Percentiles rank a stretch among this genome's conserved stretches.
Evolutionary conservation across 2,329 filamentous ascomycete species (phyloP).

Genomic region (Fusarium redolens): DNA sequence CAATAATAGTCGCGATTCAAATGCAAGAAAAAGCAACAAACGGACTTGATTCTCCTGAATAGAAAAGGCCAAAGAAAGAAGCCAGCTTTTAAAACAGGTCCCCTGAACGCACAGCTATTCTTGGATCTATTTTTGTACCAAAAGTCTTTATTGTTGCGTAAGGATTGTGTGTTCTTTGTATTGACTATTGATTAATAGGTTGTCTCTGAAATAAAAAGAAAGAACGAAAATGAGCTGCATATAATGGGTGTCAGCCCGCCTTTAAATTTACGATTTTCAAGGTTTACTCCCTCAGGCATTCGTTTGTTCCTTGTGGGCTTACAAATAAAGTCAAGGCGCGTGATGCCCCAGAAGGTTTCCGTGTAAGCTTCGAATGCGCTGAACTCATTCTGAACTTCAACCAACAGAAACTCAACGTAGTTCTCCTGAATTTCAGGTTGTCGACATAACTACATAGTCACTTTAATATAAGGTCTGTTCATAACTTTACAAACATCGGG

Average conservation of each 20-base stretch:
- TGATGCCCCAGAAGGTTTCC: too few species aligned
- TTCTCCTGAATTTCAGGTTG: not conserved
- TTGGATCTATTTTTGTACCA: not conserved
- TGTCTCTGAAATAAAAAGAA: not conserved
- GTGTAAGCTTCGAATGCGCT: not conserved
- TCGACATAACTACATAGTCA: too few species aligned
- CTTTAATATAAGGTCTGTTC: not conserved
- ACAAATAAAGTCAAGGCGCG: not conserved
- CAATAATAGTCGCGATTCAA: not conserved
- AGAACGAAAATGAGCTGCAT: too few species aligned
- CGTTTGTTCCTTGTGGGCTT: not conserved
- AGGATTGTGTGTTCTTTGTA: not conserved
- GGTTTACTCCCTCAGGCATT: not conserved
- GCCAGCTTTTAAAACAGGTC: not conserved
- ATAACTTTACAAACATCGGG: not conserved
- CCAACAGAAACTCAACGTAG: not conserved
- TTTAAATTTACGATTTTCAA: not conserved
- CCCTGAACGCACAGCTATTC: not conserved
- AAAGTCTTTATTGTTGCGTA: not conserved
- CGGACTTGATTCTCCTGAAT: not conserved
- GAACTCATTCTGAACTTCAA: not conserved
- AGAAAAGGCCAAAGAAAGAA: not conserved
- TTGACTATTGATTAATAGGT: not conserved
- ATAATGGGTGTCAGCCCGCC: too few species aligned
- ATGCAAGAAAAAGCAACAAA: slow-evolving; percentile 8